These are phyloP conservation scores for Taiozyma sp. DNA, from an alignment of 1,139 yeast genomes.

Conservation along the genomic window DNA sequence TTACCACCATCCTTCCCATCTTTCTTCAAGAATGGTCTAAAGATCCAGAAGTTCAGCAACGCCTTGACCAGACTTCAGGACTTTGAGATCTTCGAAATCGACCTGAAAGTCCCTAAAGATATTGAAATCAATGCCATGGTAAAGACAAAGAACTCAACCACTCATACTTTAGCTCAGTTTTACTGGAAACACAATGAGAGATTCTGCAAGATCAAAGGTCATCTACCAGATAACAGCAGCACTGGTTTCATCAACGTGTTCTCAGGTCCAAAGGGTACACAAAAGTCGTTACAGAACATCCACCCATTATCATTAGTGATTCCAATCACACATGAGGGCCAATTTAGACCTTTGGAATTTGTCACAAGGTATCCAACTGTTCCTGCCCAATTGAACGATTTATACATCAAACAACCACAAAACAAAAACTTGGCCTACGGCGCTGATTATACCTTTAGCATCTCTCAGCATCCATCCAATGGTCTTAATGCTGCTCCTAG, in stretches of 20 bases:
- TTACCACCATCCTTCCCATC: conserved; percentile 86
- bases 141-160: conserved; percentile 11
- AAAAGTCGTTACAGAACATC: conserved; percentile 52
- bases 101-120: conserved; percentile 63
- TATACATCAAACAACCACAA: conserved; percentile 85
- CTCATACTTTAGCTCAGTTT: conserved; percentile 59
- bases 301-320: conserved; percentile 74
- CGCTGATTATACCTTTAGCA: conserved; percentile 58
- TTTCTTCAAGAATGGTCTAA: conserved; percentile 55
- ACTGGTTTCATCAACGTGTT: conserved; percentile 76
- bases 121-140: conserved; percentile 52
- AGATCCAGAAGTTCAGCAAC: conserved; percentile 66
- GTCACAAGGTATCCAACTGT: conserved; percentile 72
- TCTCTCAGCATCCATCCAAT: conserved; percentile 60
- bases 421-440: conserved; percentile 53
- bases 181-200: conserved; percentile 66
- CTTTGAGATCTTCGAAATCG: conserved; percentile 75
- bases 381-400: conserved; percentile 64
- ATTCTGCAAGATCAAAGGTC: conserved; percentile 73
- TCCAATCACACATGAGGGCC: conserved; percentile 75
- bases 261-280: conserved; percentile 64
- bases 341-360: conserved; percentile 54
- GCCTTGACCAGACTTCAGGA: conserved; percentile 72
- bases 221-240: conserved; percentile 61
- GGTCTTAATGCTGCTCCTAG: conserved; percentile 39